Base-by-base conservation (phyloP, 495 filamentous ascomycete species). In the Xylaria flabelliformis region DNA sequence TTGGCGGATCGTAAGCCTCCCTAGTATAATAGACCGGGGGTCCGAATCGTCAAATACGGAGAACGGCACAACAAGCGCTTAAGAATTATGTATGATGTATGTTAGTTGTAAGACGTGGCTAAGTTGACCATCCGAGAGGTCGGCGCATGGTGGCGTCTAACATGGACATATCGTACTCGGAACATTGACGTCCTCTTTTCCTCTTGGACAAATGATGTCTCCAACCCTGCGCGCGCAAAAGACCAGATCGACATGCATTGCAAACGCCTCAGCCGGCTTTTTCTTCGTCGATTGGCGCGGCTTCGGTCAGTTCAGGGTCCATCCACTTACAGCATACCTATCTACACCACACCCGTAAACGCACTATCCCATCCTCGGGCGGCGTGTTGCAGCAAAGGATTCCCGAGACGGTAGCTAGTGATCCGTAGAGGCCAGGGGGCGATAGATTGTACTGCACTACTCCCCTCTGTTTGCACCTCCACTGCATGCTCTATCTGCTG, bases 381-480 rank as follows among this genome's bases (percentile, higher is more conserved):
- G 53, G 67, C 41, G 48, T 71, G 48, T 58, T 71, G 62, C 61
- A 71, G 69, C 41, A 58, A 26, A 64, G 69, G 69, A 71, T 71
- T 69, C 67, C 66, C 69, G 69, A 61, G 69, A 71, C 69, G 59
- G 51, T 55, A 62, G 61, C 48, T 66, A 63, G 41, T 8, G 34
- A 34, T 58, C 62, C 69, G 41, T 42, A 64, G 13, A 58, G 39
- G 65, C 58, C 13, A 26, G 46, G 59, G 59, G 21, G 61, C n/a
- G 19, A 21, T 13, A 9, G 58, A 39, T 61, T 29, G 39, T 5
- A 39, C 36, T 24, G 46, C 12, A 21, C 29, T 66, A 46, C 62
- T 21, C 7, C 17, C n/a, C 19, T 51, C 64, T 67, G 13, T 41
- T 48, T 67, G 12, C 26, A 4, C 48, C 64, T 53, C 61, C n/a